Evolutionary conservation across 805 yeast species (phyloP).

Genomic region (Kuraishia floccosa): DNA sequence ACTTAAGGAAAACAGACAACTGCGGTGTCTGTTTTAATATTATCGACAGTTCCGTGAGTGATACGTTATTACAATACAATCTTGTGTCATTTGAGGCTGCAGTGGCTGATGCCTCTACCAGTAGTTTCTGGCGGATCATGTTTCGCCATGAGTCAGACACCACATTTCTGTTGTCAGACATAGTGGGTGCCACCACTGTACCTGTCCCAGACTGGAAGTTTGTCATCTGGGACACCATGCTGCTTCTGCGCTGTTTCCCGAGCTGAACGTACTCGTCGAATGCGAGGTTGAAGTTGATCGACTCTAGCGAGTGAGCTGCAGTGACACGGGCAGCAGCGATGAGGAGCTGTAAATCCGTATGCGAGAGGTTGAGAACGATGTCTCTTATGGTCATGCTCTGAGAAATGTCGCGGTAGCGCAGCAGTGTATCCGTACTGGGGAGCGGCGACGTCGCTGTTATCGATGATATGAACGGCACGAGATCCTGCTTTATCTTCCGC

Average conservation of each 20-base stretch:
- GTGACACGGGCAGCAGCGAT: conserved; percentile 69
- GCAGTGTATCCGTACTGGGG: conserved; percentile 7
- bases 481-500: conserved; percentile 32
- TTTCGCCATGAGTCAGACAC: too few relatives aligned
- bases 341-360: conserved; percentile 58
- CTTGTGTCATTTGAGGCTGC: too few relatives aligned
- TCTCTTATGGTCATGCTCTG: conserved; percentile 12
- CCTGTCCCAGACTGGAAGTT: conserved; percentile 18
- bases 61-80: too few relatives aligned
- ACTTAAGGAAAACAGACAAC: too few relatives aligned
- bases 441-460: conserved; percentile 17
- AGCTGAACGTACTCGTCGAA: conserved; percentile 63
- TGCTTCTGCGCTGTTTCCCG: conserved; percentile 31
- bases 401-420: conserved; percentile 7
- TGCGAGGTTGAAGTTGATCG: conserved; percentile 67
- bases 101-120: too few relatives aligned
- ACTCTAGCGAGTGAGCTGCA: conserved; percentile 41
- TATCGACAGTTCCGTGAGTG: too few relatives aligned
- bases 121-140: too few relatives aligned
- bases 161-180: too few relatives aligned
- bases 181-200: too few relatives aligned
- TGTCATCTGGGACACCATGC: conserved; percentile 14
- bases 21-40: too few relatives aligned
- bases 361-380: conserved; percentile 36
- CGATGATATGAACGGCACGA: conserved; percentile 28